Evolutionary conservation across 139 green algal genomes (phyloP), one percentile per base, ranked within the genome.

Genomic region (Micractinium conductrix): DNA sequence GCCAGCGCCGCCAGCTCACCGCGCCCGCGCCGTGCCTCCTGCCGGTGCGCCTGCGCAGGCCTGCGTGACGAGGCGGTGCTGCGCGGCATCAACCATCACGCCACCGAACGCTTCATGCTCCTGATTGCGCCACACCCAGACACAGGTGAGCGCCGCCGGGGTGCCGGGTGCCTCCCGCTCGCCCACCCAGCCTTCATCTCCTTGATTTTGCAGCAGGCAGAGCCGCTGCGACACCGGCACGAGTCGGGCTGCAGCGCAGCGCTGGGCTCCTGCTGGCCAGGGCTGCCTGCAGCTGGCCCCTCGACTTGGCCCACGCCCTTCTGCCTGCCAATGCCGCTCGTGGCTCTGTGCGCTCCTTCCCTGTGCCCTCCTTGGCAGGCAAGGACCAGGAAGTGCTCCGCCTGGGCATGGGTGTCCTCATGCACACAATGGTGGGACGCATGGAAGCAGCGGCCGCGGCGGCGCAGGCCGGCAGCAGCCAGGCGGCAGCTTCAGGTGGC

Each of bases 401-500:
- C 9, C 91, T 96, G 42, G 88, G 86, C 85, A 94, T 95, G 86
- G 92, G 90, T 0, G 78, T 86, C 21, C 87, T 96, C 74, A 81
- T 95, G 50, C 44, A 90, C 45, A 87, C 82, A 9, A 81, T 96
- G 74, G 70, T 93, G 26, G 62, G 62, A 24, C 91, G 91, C 84
- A 96, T 96, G 93, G 72, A 87, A 42, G 72, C 37, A 4, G 70
- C 76, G 12, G 82, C 78, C 73, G 53, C 79, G 17, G 67, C n/a
- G 67, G 4, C 22, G 50, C 35, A 38, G 50, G 44, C n/a, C n/a
- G 17, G 22, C 30, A 45, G 4, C 19, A 65, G 69, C 69, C 42
- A n/a, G n/a, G n/a, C n/a, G n/a, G n/a, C n/a, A n/a, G n/a, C n/a
- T n/a, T n/a, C n/a, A n/a, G n/a, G n/a, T n/a, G n/a, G n/a, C n/a